Evolutionary conservation across 345 rosid species (phyloP).

Genomic region (Linum tenue): DNA sequence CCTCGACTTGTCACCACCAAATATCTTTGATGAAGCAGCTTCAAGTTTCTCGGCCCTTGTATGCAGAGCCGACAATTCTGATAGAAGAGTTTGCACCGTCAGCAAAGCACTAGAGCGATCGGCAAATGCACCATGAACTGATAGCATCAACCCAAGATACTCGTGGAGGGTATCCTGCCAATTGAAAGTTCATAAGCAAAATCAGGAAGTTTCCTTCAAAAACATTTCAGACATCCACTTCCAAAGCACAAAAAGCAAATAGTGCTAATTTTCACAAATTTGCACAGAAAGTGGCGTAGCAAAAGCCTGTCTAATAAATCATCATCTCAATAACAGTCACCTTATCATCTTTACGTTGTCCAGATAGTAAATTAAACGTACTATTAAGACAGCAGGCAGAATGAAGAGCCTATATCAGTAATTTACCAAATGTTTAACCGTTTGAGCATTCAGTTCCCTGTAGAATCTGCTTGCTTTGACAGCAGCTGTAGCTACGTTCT

Average conservation of each 20-base stretch:
- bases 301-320: background rate
- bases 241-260: background rate
- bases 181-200: background rate
- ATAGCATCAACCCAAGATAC: slow-evolving; percentile 79
- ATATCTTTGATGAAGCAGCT: slow-evolving; percentile 86
- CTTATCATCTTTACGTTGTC: background rate
- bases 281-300: background rate
- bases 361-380: background rate
- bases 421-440: slow-evolving; percentile 88
- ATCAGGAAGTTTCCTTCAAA: slow-evolving; percentile 2
- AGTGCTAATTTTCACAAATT: background rate
- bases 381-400: background rate
- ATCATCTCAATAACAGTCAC: background rate
- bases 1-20: slow-evolving; percentile 97
- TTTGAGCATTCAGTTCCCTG: slow-evolving; percentile 76
- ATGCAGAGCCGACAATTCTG: slow-evolving; percentile 68
- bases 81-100: slow-evolving; percentile 82
- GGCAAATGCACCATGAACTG: slow-evolving; percentile 81
- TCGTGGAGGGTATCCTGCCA: slow-evolving; percentile 85
- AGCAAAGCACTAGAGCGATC: slow-evolving; percentile 81
- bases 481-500: slow-evolving; percentile 82
- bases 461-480: slow-evolving; percentile 96
- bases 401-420: slow-evolving; percentile 6
- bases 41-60: slow-evolving; percentile 78
- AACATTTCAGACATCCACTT: background rate